phyloP scores from a whole-genome alignment of 163 green algal genomes.

The Scenedesmus sp. region DNA sequence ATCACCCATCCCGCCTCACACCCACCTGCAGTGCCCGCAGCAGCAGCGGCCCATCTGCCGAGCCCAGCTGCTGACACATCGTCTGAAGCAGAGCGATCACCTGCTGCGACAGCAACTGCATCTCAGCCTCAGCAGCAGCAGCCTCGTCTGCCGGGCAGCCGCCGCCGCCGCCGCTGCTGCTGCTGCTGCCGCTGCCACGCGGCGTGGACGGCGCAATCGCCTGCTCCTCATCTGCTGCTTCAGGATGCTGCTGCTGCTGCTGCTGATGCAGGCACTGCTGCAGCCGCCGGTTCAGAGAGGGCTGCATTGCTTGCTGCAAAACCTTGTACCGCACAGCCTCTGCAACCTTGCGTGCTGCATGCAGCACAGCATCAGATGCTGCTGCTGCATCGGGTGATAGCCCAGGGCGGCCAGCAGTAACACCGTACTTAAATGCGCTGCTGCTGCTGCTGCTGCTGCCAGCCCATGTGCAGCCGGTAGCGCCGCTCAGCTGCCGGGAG shows the following conservation, averaged over 20 bases:
- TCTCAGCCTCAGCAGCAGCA: background rate
- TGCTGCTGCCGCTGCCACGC: background rate
- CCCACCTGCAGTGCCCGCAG: background rate
- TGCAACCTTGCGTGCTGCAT: background rate
- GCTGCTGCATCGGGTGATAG: background rate
- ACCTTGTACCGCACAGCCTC: background rate
- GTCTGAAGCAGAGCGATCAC: background rate
- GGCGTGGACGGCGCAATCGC: too few species aligned
- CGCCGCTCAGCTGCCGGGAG: background rate
- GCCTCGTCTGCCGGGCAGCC: background rate
- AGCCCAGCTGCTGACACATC: background rate
- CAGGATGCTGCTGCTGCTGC: background rate
- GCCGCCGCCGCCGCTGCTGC: background rate
- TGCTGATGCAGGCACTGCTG: background rate
- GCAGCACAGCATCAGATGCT: background rate
- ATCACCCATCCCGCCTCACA: too few species aligned
- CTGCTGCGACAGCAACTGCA: background rate
- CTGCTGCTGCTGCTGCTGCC: background rate
- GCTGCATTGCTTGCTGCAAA: background rate
- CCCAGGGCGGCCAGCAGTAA: background rate
- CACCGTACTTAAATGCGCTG: background rate
- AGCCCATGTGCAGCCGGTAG: background rate
- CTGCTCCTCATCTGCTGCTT: background rate
- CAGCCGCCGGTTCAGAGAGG: too few species aligned
- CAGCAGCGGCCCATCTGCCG: background rate